Conservation (phyloP, 306 rosid species). For the Cucurbita maxima region DNA sequence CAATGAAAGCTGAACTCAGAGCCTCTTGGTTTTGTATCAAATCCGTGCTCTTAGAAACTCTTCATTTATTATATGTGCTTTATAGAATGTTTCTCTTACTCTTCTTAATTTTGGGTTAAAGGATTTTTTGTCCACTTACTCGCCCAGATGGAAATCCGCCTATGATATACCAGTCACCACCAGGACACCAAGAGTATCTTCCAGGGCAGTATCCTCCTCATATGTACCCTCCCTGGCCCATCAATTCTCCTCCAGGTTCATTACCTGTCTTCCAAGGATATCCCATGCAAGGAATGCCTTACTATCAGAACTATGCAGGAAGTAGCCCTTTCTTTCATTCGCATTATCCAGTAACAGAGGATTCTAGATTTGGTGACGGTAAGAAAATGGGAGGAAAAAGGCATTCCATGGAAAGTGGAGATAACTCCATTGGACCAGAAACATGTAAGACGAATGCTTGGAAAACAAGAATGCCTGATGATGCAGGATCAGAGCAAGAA, state of each 20-base stretch:
- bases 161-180: conserved; percentile 37
- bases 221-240: conserved; percentile 86
- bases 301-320: conserved; percentile 70
- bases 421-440: conserved; percentile 46
- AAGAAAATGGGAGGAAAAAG: conserved; percentile 46
- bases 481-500: conserved; percentile 40
- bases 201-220: conserved; percentile 87
- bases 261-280: conserved; percentile 65
- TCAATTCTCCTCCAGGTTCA: conserved; percentile 73
- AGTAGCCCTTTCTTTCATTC: conserved; percentile 59
- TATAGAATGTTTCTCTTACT: not conserved
- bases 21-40: not conserved
- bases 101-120: not conserved
- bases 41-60: not conserved
- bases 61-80: not conserved
- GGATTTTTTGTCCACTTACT: conserved; percentile 9
- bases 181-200: conserved; percentile 51
- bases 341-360: conserved; percentile 48
- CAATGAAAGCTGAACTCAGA: not conserved
- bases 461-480: conserved; percentile 38
- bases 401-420: conserved; percentile 71
- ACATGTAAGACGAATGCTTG: conserved; percentile 37
- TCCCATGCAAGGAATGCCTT: conserved; percentile 94
- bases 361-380: conserved; percentile 40
- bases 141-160: conserved; percentile 51